A percentile compares a stretch with the other conserved stretches of the same genome.
phyloP scores from a whole-genome alignment of 345 rosid genomes.

The Clausena lansium region DNA sequence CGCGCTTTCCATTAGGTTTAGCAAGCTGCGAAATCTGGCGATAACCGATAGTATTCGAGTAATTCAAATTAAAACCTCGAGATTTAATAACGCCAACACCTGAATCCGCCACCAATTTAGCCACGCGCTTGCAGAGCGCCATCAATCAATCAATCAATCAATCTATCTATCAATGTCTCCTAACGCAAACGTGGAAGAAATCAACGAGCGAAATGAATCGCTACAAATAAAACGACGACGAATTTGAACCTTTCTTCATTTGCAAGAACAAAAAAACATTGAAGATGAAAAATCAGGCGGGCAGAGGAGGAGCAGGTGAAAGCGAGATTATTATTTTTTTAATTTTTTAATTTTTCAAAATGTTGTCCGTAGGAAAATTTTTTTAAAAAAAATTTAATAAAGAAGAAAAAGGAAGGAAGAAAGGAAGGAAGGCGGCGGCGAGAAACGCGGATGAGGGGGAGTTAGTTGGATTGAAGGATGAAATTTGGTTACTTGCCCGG shows the following conservation, averaged over 20 bases:
- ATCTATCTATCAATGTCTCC: too few species aligned
- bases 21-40: constrained; percentile 62
- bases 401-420: too few species aligned
- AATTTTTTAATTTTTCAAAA: background rate
- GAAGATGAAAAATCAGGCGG: background rate
- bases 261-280: background rate
- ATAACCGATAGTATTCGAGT: constrained; percentile 16
- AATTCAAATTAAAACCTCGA: constrained; percentile 25
- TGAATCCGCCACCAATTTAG: constrained; percentile 38
- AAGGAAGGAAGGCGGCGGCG: too few species aligned
- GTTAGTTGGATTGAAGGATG: background rate
- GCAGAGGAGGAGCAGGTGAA: background rate
- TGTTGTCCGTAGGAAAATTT: background rate
- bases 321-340: background rate
- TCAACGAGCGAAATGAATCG: background rate
- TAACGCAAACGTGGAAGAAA: background rate
- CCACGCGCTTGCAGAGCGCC: constrained; percentile 48
- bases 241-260: background rate
- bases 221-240: background rate
- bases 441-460: too few species aligned
- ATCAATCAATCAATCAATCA: constrained; percentile 21
- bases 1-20: constrained; percentile 64
- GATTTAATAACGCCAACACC: constrained; percentile 25
- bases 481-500: background rate
- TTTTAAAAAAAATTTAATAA: background rate